Evolutionary conservation across 179 eudicot species (phyloP).

Genomic region (Patellifolia procumbens): DNA sequence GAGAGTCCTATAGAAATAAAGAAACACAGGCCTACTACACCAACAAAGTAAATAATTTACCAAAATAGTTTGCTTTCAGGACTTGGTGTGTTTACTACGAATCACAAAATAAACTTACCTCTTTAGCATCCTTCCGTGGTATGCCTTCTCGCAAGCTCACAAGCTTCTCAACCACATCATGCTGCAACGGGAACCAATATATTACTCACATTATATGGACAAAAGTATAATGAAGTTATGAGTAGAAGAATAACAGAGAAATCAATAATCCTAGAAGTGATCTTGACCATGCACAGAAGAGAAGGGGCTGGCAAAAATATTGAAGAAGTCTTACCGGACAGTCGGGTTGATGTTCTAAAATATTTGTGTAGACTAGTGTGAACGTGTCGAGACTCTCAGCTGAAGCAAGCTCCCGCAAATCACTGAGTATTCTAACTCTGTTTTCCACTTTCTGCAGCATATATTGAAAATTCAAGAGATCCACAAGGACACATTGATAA

Average conservation of each 20-base stretch:
- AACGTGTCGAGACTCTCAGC: constrained; percentile 96
- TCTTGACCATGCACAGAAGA: not conserved
- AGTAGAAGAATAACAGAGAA: not conserved
- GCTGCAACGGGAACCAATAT: constrained; percentile 44
- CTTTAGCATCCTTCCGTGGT: constrained; percentile 95
- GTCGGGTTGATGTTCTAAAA: constrained; percentile 96
- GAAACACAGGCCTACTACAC: not conserved
- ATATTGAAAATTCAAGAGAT: not conserved
- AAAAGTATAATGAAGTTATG: not conserved
- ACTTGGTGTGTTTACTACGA: not conserved
- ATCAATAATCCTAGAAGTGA: not conserved
- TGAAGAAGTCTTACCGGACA: constrained; percentile 71
- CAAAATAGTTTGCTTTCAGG: not conserved
- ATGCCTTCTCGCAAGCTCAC: constrained; percentile 95
- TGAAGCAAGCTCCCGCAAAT: constrained; percentile 96
- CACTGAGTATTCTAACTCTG: constrained; percentile 70
- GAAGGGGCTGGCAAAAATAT: not conserved
- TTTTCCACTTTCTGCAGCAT: constrained; percentile 84
- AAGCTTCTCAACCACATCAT: constrained; percentile 91
- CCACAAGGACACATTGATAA: not conserved
- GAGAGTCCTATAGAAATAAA: not conserved
- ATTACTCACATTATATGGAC: not conserved
- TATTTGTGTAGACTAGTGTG: constrained; percentile 94
- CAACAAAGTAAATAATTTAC: not conserved
- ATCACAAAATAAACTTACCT: constrained; percentile 45